phyloP scores from a whole-genome alignment of 2,329 filamentous ascomycete species.

The Botrytis squamosa region DNA sequence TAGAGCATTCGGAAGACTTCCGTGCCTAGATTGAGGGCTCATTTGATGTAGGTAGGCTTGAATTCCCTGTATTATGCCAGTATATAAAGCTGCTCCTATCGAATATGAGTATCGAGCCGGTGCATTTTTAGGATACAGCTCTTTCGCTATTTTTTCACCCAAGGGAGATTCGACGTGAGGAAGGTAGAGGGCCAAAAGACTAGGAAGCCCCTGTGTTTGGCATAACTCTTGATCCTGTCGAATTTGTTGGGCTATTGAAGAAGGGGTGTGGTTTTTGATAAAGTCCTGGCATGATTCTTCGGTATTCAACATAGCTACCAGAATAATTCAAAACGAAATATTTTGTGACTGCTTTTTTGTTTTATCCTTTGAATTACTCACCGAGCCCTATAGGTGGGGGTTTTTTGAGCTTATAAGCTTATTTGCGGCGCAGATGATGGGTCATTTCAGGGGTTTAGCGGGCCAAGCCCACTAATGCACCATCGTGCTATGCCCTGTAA shows the following conservation, averaged over 20 bases:
- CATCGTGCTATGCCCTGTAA: background rate
- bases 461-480: background rate
- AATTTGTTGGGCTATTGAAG: slow-evolving; percentile 24
- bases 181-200: slow-evolving; percentile 24
- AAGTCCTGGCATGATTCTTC: slow-evolving; percentile 15
- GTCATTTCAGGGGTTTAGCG: background rate
- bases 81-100: background rate
- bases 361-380: background rate
- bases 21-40: slow-evolving; percentile 9
- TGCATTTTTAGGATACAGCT: slow-evolving; percentile 24
- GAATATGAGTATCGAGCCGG: slow-evolving; percentile 7
- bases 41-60: slow-evolving; percentile 24
- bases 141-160: slow-evolving; percentile 18
- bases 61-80: slow-evolving; percentile 23
- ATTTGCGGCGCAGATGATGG: background rate
- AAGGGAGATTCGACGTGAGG: slow-evolving; percentile 12
- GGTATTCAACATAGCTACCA: slow-evolving; percentile 7
- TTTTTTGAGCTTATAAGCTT: slow-evolving; percentile 6
- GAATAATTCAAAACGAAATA: no score
- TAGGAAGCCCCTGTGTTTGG: slow-evolving; percentile 22
- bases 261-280: slow-evolving; percentile 18
- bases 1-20: slow-evolving; percentile 21
- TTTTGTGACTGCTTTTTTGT: background rate
- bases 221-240: slow-evolving; percentile 24
- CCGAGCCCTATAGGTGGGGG: background rate